Conservation (phyloP, 345 rosid genomes). For the Anacardium occidentale region DNA sequence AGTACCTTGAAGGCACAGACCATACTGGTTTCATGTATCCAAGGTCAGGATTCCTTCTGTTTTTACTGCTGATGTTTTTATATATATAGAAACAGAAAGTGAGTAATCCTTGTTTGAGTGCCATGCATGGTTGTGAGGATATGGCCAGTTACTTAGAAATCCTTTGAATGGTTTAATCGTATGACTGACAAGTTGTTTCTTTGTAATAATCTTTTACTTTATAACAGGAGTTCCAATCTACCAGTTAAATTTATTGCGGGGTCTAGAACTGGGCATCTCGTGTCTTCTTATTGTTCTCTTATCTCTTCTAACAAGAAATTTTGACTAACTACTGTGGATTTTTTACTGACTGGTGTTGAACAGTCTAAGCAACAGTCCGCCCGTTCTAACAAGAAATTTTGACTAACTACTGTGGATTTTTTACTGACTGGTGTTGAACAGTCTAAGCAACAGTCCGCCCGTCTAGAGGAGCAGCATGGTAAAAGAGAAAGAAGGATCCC, state of each 20-base stretch:
- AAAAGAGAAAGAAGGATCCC: conserved; percentile 49
- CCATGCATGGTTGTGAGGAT: background rate
- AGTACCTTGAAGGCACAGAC: conserved; percentile 72
- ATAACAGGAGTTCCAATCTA: background rate
- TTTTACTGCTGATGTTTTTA: background rate
- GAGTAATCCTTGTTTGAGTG: background rate
- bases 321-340: background rate
- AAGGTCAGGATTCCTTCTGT: conserved; percentile 46
- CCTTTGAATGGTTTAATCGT: background rate
- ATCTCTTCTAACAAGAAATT: background rate
- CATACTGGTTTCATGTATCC: conserved; percentile 84
- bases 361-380: conserved; percentile 84
- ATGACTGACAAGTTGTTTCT: background rate
- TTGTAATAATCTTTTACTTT: background rate
- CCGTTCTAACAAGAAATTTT: conserved; percentile 11
- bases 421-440: conserved; percentile 58
- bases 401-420: background rate
- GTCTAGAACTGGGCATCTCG: background rate
- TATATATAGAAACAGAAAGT: conserved; percentile 1
- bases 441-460: conserved; percentile 75
- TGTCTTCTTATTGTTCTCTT: background rate
- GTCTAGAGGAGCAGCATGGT: conserved; percentile 55
- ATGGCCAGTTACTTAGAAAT: background rate
- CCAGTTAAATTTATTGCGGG: background rate
- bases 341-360: conserved; percentile 52